Evolutionary conservation across 106 monocot genomes (phyloP).

Genomic region (Allium cepa): DNA sequence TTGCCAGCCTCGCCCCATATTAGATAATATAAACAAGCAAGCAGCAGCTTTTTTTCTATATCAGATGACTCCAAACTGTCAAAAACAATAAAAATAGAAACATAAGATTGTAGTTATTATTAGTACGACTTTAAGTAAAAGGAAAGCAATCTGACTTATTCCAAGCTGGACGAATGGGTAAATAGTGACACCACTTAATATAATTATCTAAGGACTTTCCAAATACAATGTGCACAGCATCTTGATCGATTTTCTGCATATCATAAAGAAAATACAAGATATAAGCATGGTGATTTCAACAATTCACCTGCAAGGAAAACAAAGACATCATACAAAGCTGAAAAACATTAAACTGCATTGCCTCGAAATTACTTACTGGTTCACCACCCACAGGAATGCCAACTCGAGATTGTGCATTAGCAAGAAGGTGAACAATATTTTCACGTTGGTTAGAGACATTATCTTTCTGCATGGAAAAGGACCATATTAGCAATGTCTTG

Average conservation of each 20-base stretch:
- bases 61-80: slow-evolving; percentile 43
- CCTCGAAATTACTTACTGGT: slow-evolving; percentile 41
- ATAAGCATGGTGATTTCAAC: too few species aligned
- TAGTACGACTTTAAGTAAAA: background rate
- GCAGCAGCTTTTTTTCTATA: slow-evolving; percentile 78
- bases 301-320: too few species aligned
- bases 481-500: too few species aligned
- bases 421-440: slow-evolving; percentile 85
- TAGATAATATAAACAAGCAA: slow-evolving; percentile 70
- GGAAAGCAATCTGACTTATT: slow-evolving; percentile 39
- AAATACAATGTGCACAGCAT: slow-evolving; percentile 69
- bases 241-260: slow-evolving; percentile 75
- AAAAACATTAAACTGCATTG: background rate
- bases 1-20: slow-evolving; percentile 97
- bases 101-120: too few species aligned
- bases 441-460: slow-evolving; percentile 91
- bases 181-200: slow-evolving; percentile 85
- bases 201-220: slow-evolving; percentile 81
- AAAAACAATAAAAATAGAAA: background rate
- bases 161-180: slow-evolving; percentile 77
- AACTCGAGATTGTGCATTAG: slow-evolving; percentile 88
- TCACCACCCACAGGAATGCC: slow-evolving; percentile 49
- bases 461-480: slow-evolving; percentile 45
- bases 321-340: background rate
- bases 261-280: too few species aligned